Base-by-base conservation (phyloP, 352 stramenopile species). In the Phytophthora multivora region DNA sequence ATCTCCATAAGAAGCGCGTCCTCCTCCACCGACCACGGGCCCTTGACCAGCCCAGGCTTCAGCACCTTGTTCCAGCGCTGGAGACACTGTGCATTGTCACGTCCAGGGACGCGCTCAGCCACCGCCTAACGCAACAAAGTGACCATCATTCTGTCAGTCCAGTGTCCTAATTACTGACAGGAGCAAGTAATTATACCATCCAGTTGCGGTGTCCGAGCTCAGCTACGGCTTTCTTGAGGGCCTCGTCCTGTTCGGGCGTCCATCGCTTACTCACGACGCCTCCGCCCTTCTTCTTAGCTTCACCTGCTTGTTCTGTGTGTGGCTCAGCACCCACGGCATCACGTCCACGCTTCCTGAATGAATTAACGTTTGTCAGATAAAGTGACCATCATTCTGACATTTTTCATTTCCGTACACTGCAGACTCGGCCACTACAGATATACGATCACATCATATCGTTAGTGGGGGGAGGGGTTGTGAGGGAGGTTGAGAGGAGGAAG, bases 21-120 rank as follows among this genome's bases (percentile, higher is more conserved):
- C 63, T 98, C 93, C 43, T 97, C 88, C 41, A 94, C 77, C 1
- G 84, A 96, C 93, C 93, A 98, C 11, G 86, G 89, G 16, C 92
- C 93, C 59, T 98, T 98, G 39, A 95, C 85, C 0, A 98, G 77
- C 25, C 92, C 94, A 2, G 93, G 93, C 62, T 96, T 94, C 18
- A 98, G 74, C 36, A 98, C 86, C 59, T 96, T 95, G 52, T 91
- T 90, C 86, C 86, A 95, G 33, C 84, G 83, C 64, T 95, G 86
- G 8, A 93, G 73, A 59, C 86, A 95, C 66, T 95, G 86, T n/a
- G 85, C 81, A 40, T 93, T 88, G 51, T 91, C 76, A 7, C 86
- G 79, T 9, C 75, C 75, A 3, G 73, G 71, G 9, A 95, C 84
- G 11, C 76, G 73, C 47, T 84, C 73, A 2, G 86, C 84, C 13